Evolutionary conservation across 345 rosid species (phyloP).

Genomic region (Heritiera littoralis): DNA sequence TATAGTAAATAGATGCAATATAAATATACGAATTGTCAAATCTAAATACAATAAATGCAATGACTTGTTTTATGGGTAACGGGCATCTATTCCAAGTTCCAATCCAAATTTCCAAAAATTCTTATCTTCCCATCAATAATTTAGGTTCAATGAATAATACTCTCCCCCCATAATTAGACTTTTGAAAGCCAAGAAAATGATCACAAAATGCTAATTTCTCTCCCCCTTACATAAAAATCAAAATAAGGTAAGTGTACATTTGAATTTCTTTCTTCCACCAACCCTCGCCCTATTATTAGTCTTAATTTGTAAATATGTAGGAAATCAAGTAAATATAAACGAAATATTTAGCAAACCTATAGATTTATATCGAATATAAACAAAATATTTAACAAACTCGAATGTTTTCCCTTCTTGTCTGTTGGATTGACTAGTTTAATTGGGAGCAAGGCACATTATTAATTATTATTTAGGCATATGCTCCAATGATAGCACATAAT

Average conservation of each 20-base stretch:
- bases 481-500: conserved; percentile 26
- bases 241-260: not conserved
- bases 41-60: too few relatives aligned
- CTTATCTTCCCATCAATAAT: conserved; percentile 18
- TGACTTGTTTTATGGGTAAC: too few relatives aligned
- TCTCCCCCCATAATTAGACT: conserved; percentile 18
- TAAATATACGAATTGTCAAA: too few relatives aligned
- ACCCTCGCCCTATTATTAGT: not conserved
- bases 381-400: too few relatives aligned
- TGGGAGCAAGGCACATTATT: not conserved
- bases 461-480: conserved; percentile 19
- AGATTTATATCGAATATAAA: not conserved
- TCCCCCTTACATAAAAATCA: not conserved
- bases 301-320: too few relatives aligned
- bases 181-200: conserved; percentile 13
- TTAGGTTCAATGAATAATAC: not conserved
- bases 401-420: too few relatives aligned
- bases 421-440: not conserved
- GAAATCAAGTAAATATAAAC: too few relatives aligned
- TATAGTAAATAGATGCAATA: too few relatives aligned
- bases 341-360: not conserved
- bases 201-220: not conserved
- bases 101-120: conserved; percentile 19
- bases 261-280: not conserved
- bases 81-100: not conserved